A percentile compares a stretch with the other conserved stretches of the same genome.
Conservation (phyloP, 1,284 basidiomycete species). For the Puccinia polysora region DNA sequence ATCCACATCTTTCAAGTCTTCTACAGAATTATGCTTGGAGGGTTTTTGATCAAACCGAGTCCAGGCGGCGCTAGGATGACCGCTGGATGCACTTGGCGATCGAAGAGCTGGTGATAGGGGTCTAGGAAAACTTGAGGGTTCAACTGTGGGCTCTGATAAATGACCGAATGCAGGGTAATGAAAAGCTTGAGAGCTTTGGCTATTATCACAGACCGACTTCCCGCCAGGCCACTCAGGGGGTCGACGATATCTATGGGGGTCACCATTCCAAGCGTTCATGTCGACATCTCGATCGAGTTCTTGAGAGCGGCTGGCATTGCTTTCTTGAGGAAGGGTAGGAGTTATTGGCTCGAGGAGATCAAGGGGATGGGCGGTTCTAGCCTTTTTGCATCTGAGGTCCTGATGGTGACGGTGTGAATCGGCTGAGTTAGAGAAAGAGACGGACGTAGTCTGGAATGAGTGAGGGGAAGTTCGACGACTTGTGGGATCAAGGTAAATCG, state of each 20-base stretch:
- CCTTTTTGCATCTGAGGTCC: conserved; percentile 10
- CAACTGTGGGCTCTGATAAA: background rate
- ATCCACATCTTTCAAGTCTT: background rate
- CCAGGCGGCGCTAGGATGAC: too few species aligned
- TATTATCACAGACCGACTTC: background rate
- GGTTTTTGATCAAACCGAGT: too few species aligned
- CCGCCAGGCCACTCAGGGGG: background rate
- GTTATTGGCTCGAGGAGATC: background rate
- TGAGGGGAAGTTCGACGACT: background rate
- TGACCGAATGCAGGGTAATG: background rate
- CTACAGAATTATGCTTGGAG: too few species aligned
- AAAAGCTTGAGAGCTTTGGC: background rate
- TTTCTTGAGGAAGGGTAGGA: background rate
- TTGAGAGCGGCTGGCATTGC: background rate
- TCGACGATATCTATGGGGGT: background rate
- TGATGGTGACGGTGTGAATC: conserved; percentile 12
- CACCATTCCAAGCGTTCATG: conserved; percentile 8
- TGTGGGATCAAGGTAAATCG: background rate
- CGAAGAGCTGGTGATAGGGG: background rate
- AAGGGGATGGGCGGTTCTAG: background rate
- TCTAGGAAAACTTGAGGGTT: too few species aligned
- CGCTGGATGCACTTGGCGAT: too few species aligned
- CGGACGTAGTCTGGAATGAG: conserved; percentile 22
- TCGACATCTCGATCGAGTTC: conserved; percentile 4
- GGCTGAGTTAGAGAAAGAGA: conserved; percentile 7